Percentiles rank a stretch among this genome's conserved stretches.
These are phyloP conservation scores for Mucor circinelloides DNA, from an alignment of 371 early-diverging fungal genomes.

Conservation along the genomic window DNA sequence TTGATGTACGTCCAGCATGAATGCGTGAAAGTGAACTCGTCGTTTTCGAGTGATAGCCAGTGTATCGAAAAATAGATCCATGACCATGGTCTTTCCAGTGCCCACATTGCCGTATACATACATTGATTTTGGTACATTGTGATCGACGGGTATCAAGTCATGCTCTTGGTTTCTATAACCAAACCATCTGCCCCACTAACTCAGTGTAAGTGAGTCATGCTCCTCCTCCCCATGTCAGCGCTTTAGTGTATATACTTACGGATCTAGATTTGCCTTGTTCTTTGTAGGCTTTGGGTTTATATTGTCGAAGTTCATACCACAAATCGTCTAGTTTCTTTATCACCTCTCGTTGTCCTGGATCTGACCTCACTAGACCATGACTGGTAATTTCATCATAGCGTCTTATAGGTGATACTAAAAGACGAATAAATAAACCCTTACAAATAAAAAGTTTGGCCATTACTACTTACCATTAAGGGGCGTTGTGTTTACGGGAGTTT, in stretches of 20 bases:
- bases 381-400: slow-evolving; percentile 27
- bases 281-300: slow-evolving; percentile 12
- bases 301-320: slow-evolving; percentile 23
- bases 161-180: slow-evolving; percentile 10
- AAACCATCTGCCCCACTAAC: slow-evolving; percentile 26
- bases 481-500: not conserved
- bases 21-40: slow-evolving; percentile 94
- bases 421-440: not conserved
- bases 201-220: not conserved
- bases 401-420: slow-evolving; percentile 22
- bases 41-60: slow-evolving; percentile 72
- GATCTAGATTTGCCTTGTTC: slow-evolving; percentile 12
- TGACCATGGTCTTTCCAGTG: slow-evolving; percentile 95
- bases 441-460: not conserved
- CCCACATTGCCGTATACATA: slow-evolving; percentile 87
- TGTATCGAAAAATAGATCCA: slow-evolving; percentile 92
- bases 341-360: slow-evolving; percentile 23
- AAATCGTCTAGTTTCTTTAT: slow-evolving; percentile 22
- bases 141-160: not conserved
- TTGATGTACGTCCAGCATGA: slow-evolving; percentile 92
- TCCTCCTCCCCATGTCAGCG: not conserved
- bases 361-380: slow-evolving; percentile 17
- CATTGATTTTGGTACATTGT: slow-evolving; percentile 57
- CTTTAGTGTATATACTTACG: slow-evolving; percentile 18
- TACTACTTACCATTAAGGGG: slow-evolving; percentile 8